Evolutionary conservation across 1,139 yeast genomes (phyloP).

Genomic region (Protomyces pachydermus): DNA sequence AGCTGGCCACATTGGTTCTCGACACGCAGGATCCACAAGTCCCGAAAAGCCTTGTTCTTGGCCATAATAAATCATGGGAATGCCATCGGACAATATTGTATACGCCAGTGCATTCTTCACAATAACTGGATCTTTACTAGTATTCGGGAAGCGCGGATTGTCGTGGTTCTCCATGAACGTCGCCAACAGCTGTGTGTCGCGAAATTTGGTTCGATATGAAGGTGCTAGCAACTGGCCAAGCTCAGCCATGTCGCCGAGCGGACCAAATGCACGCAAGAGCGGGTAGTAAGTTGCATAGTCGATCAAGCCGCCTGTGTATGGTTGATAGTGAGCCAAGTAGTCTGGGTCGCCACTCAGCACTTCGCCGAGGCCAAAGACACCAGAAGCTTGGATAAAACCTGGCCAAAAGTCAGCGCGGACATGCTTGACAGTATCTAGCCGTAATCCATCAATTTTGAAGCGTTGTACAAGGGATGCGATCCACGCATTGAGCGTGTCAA

Average conservation of each 20-base stretch:
- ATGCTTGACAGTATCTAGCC: slow-evolving; percentile 30
- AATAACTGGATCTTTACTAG: slow-evolving; percentile 12
- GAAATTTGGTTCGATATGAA: slow-evolving; percentile 13
- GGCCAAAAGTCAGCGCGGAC: slow-evolving; percentile 27
- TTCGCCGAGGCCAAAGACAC: slow-evolving; percentile 29
- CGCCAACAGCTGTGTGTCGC: slow-evolving; percentile 22
- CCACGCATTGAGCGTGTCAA: slow-evolving; percentile 14
- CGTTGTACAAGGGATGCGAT: slow-evolving; percentile 22
- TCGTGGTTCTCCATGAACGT: slow-evolving; percentile 31
- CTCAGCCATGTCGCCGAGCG: slow-evolving; percentile 24
- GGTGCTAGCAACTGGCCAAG: slow-evolving; percentile 16
- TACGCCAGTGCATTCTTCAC: slow-evolving; percentile 26
- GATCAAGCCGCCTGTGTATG: slow-evolving; percentile 25
- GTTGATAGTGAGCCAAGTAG: slow-evolving; percentile 25
- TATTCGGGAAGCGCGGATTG: slow-evolving; percentile 25
- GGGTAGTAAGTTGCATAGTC: slow-evolving; percentile 29
- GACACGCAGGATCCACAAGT: slow-evolving; percentile 27
- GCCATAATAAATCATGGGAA: slow-evolving; percentile 31
- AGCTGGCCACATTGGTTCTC: slow-evolving; percentile 24
- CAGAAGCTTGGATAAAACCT: slow-evolving; percentile 19
- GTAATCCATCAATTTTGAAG: slow-evolving; percentile 28
- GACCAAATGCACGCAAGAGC: slow-evolving; percentile 21
- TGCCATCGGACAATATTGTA: slow-evolving; percentile 29
- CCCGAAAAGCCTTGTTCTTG: slow-evolving; percentile 30
- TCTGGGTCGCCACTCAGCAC: slow-evolving; percentile 26